Base-by-base conservation (phyloP, 75 land plant species). In the Pseudotsuga menziesii region DNA sequence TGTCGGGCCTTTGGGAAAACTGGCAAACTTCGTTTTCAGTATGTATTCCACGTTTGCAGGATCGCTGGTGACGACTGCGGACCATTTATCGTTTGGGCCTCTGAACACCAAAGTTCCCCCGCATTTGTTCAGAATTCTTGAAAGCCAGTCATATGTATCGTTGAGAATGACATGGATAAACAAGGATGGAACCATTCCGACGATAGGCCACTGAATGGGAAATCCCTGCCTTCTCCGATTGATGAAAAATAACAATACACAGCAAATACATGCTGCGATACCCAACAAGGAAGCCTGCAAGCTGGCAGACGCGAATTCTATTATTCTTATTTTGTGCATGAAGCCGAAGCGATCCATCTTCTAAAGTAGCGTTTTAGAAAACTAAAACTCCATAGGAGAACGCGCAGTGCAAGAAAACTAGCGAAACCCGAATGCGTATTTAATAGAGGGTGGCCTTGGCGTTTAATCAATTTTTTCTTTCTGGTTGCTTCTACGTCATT, bases 121-220 rank as follows among this genome's bases (percentile, higher is more conserved):
- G 11, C 35, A 19, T 3, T n/a, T 23, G 2, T 69, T 39, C 4
- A 69, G 22, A 36, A 8, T 9, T 9, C 20, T 11, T 4, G 80
- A 56, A 4, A 79, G 4, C 80, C 80, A 79, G 11, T 79, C 80
- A 36, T 79, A 58, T 1, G 29, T 3, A 11, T 56, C 62, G 29
- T 76, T 22, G 23, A 36, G 7, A 69, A 36, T 13, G 13, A 36
- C 2, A 69, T 69, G 39, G 1, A 69, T 22, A 58, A 86, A 23
- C 26, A 79, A 27, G 14, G 73, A 57, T 19, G 80, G 80, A 11
- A 79, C 4, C 80, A 79, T 79, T 22, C 80, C 80, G 2, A 79
- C 6, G 11, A 79, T 0, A 4, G 80, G 80, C 80, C 80, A 79
- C 11, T 12, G 17, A 0, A 71, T 4, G 17, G 79, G 76, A 52